Evolutionary conservation across 2,329 filamentous ascomycete genomes (phyloP).

Genomic region (Diplodia seriata): DNA sequence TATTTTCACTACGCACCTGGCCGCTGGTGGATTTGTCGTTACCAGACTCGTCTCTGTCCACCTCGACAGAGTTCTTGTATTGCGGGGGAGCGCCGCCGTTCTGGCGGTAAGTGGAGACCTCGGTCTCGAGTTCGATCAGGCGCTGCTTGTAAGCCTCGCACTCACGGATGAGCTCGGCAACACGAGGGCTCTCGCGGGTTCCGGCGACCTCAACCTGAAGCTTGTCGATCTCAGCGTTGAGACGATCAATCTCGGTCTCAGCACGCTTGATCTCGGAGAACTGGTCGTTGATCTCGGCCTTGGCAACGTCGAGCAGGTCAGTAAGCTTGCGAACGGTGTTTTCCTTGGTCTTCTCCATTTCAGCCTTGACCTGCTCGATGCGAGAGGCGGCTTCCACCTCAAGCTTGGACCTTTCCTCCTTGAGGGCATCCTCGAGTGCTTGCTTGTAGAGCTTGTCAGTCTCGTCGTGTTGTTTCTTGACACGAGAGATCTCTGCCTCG

Average conservation of each 20-base stretch:
- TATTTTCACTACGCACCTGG: constrained; percentile 29
- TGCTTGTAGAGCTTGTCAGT: constrained; percentile 31
- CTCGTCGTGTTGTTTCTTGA: constrained; percentile 30
- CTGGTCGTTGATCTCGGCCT: constrained; percentile 30
- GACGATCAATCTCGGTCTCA: constrained; percentile 21
- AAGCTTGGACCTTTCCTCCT: constrained; percentile 30
- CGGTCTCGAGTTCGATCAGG: constrained; percentile 29
- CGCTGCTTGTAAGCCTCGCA: constrained; percentile 31
- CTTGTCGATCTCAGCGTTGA: constrained; percentile 23
- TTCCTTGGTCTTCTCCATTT: constrained; percentile 24
- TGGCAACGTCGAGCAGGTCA: constrained; percentile 28
- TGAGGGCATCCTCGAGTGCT: constrained; percentile 29
- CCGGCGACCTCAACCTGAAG: constrained; percentile 27
- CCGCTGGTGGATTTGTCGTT: constrained; percentile 23
- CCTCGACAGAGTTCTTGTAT: constrained; percentile 17
- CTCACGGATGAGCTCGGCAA: constrained; percentile 32
- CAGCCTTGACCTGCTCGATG: constrained; percentile 17
- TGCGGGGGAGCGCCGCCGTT: constrained; percentile 30
- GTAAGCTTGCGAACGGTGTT: constrained; percentile 23
- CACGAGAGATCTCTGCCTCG: constrained; percentile 27
- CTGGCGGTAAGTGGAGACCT: constrained; percentile 22
- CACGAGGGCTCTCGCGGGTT: constrained; percentile 29
- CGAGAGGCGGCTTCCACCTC: constrained; percentile 15
- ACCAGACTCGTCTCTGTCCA: constrained; percentile 6
- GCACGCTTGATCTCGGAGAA: constrained; percentile 28